Evolutionary conservation across 768 basidiomycete genomes (phyloP).

Genomic region (Tulasnella sp.): DNA sequence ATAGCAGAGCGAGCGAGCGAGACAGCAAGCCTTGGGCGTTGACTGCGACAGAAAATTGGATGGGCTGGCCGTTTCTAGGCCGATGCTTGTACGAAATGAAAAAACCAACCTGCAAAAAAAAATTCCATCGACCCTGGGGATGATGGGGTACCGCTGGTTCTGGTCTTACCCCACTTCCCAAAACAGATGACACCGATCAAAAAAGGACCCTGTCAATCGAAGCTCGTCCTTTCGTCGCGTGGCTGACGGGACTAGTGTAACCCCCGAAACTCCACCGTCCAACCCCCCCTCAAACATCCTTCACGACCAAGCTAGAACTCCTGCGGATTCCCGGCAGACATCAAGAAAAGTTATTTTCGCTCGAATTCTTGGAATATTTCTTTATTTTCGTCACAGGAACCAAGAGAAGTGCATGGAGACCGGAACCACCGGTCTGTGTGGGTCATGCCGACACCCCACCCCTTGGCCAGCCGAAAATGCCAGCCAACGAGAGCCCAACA

Average conservation of each 20-base stretch:
- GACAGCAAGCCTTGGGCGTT: neutral
- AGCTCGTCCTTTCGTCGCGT: neutral
- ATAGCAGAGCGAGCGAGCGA: too few relatives aligned
- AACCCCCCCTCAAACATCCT: neutral
- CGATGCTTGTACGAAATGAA: neutral
- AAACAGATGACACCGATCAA: neutral
- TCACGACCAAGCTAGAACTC: slow-evolving; percentile 7
- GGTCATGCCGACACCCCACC: neutral
- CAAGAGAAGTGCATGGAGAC: neutral
- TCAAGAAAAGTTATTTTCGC: neutral
- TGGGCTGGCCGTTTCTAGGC: neutral
- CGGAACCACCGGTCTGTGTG: neutral
- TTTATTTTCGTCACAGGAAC: neutral
- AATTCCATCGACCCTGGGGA: neutral
- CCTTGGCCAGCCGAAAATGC: neutral
- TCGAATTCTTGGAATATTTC: neutral
- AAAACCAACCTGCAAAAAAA: neutral
- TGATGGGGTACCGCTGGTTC: neutral
- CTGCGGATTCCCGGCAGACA: neutral
- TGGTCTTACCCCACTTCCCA: neutral
- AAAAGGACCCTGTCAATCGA: neutral
- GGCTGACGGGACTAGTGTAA: neutral
- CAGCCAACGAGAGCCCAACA: neutral
- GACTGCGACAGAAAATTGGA: neutral
- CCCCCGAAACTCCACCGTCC: neutral